Base-by-base conservation (phyloP, 192 early-diverging fungal species). In the Paraglomus occultum region DNA sequence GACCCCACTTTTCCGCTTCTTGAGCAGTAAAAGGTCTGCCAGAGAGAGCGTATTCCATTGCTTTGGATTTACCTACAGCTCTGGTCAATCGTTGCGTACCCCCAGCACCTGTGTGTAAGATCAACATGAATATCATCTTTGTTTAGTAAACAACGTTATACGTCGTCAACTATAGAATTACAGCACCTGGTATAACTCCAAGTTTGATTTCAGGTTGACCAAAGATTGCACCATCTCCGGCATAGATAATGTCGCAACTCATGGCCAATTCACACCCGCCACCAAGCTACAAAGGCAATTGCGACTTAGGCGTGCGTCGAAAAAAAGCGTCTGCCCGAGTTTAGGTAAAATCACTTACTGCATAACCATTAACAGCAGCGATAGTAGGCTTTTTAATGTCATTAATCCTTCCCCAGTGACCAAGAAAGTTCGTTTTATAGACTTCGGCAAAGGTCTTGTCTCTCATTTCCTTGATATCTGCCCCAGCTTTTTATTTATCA, bases 221-320 rank as follows among this genome's bases (percentile, higher is more conserved):
- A 79, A 99, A 99, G 45, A 88, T 86, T 42, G 97, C 97, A 71
- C 89, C 94, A 60, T 96, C 94, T 71, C 97, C 97, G 54, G 97
- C 97, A 73, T 99, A 99, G 81, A 99, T 97, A 76, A 97, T 93
- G 77, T 99, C 91, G 79, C 92, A 94, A 94, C 96, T 97, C 97
- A 99, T 99, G 71, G 97, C 95, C 76, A 99, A 88, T 79, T 99
- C 97, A 77, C 97, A 99, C 64, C 97, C 97, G 72, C 97, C 97
- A 57, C 97, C 97, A 23, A 99, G 88, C 86, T 91, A 68, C 55
- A 22, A 49, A 46, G 42, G 52, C 18, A 31, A 53, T 54, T 14
- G 31, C 8, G 22, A 23, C 7, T 47, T 59, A 8, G 44, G n/a
- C 39, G 6, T 44, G 47, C 23, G 5, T 15, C 7, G 31, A 40